These are phyloP conservation scores for Cyberlindnera euphorbiiphila DNA, from an alignment of 805 yeast genomes.

Conservation along the genomic window DNA sequence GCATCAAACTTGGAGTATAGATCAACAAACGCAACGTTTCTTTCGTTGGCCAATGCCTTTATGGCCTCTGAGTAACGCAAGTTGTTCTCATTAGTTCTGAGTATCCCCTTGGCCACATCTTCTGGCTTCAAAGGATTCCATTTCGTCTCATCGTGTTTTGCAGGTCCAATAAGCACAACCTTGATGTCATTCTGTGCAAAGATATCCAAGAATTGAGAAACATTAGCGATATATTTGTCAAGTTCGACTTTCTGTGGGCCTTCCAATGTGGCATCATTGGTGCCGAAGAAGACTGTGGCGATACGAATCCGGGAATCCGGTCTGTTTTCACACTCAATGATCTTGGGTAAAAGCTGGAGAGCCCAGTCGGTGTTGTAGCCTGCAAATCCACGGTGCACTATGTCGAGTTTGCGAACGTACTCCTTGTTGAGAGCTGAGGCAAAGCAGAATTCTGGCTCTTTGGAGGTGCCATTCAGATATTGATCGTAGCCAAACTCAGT, in stretches of 20 bases:
- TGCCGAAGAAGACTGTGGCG: constrained; percentile 69
- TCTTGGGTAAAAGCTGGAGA: constrained; percentile 41
- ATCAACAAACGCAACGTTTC: constrained; percentile 56
- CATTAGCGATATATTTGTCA: constrained; percentile 46
- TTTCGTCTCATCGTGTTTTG: constrained; percentile 42
- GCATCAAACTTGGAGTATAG: constrained; percentile 43
- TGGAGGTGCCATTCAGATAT: constrained; percentile 21
- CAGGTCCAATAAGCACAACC: constrained; percentile 62
- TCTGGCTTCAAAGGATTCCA: constrained; percentile 35
- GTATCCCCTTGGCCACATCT: constrained; percentile 37
- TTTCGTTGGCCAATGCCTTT: constrained; percentile 38
- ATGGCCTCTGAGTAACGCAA: constrained; percentile 50
- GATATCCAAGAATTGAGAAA: constrained; percentile 37
- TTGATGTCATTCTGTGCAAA: constrained; percentile 41
- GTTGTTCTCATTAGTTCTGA: constrained; percentile 44
- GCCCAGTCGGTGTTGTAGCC: constrained; percentile 76
- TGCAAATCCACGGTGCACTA: constrained; percentile 68
- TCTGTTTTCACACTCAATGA: constrained; percentile 47
- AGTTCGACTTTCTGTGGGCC: constrained; percentile 50
- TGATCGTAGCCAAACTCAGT: constrained; percentile 50
- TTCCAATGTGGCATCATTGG: constrained; percentile 62
- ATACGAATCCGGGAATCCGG: constrained; percentile 33
- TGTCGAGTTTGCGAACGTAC: constrained; percentile 63
- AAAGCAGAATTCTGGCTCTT: constrained; percentile 38
- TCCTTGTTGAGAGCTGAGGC: constrained; percentile 46